Evolutionary conservation across 148 eudicot species (phyloP).

Genomic region (Spergularia bocconei): DNA sequence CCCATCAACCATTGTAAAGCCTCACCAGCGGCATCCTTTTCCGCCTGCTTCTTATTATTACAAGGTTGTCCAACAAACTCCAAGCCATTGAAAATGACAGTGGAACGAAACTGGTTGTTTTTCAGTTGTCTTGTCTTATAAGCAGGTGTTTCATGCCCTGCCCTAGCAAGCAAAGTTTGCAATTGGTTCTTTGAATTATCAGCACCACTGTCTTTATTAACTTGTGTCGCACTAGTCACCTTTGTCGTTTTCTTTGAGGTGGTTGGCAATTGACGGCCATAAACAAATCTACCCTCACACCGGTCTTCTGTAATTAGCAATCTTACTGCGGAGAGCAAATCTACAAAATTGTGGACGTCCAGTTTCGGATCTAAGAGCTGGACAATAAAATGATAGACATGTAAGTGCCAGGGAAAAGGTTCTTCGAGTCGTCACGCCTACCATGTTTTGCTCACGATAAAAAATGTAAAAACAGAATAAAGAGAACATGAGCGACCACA

Average conservation of each 20-base stretch:
- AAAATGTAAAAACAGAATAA: background rate
- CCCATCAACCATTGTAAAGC: conserved; percentile 85
- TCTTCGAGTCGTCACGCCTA: background rate
- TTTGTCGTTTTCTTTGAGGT: conserved; percentile 46
- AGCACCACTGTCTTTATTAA: conserved; percentile 29
- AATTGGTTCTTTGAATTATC: conserved; percentile 79
- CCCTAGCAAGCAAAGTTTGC: conserved; percentile 77
- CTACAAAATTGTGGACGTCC: conserved; percentile 41
- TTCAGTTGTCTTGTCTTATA: conserved; percentile 74
- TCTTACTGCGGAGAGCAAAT: conserved; percentile 69
- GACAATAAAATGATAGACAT: background rate
- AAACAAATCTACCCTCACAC: conserved; percentile 89
- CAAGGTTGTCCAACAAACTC: conserved; percentile 76
- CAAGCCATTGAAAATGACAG: conserved; percentile 70
- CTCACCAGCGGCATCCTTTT: conserved; percentile 87
- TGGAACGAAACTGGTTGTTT: conserved; percentile 66
- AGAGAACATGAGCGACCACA: background rate
- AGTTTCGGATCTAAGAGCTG: conserved; percentile 71
- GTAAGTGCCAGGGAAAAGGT: background rate
- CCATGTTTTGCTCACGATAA: background rate
- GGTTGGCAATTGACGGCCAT: conserved; percentile 56
- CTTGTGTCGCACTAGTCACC: conserved; percentile 13
- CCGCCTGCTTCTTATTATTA: conserved; percentile 77
- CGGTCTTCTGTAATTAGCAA: conserved; percentile 69
- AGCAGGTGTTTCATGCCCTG: conserved; percentile 70